Evolutionary conservation across 1,284 basidiomycete species (phyloP).

Genomic region (Amylostereum chailletii): DNA sequence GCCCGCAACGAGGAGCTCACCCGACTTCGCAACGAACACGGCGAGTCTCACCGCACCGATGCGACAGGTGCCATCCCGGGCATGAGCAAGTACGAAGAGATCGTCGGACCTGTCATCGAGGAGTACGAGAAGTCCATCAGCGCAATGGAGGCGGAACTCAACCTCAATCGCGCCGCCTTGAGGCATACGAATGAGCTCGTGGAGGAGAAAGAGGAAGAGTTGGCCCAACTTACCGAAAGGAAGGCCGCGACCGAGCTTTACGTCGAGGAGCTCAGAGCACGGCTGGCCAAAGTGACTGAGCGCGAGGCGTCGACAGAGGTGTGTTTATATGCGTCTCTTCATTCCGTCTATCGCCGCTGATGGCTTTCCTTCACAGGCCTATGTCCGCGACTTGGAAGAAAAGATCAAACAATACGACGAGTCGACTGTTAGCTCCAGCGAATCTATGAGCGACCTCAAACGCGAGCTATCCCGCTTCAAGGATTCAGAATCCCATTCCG

Average conservation of each 20-base stretch:
- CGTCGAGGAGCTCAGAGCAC: conserved; percentile 74
- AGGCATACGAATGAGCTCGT: conserved; percentile 86
- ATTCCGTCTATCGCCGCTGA: conserved; percentile 5
- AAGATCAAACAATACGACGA: conserved; percentile 83
- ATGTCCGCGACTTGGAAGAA: conserved; percentile 87
- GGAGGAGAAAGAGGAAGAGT: conserved; percentile 81
- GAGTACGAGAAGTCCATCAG: conserved; percentile 98
- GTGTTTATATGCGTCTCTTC: conserved; percentile 13
- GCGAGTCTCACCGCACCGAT: conserved; percentile 55
- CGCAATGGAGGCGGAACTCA: conserved; percentile 91
- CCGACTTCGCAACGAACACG: conserved; percentile 64
- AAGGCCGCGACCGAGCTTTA: conserved; percentile 79
- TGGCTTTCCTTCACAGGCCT: conserved; percentile 44
- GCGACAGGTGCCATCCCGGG: conserved; percentile 54
- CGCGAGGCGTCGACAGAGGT: conserved; percentile 89
- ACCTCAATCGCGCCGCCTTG: conserved; percentile 82
- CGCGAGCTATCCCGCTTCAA: conserved; percentile 76
- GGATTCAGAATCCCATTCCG: conserved; percentile 65
- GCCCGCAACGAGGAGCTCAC: conserved; percentile 86
- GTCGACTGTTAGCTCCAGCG: conserved; percentile 63
- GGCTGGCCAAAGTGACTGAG: conserved; percentile 79
- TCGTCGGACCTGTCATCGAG: conserved; percentile 95
- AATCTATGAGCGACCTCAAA: conserved; percentile 74
- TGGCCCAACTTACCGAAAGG: conserved; percentile 56
- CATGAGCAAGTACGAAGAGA: conserved; percentile 85